These are phyloP conservation scores for Stentor roeselii DNA, from an alignment of 73 alveolate genomes.

Conservation along the genomic window DNA sequence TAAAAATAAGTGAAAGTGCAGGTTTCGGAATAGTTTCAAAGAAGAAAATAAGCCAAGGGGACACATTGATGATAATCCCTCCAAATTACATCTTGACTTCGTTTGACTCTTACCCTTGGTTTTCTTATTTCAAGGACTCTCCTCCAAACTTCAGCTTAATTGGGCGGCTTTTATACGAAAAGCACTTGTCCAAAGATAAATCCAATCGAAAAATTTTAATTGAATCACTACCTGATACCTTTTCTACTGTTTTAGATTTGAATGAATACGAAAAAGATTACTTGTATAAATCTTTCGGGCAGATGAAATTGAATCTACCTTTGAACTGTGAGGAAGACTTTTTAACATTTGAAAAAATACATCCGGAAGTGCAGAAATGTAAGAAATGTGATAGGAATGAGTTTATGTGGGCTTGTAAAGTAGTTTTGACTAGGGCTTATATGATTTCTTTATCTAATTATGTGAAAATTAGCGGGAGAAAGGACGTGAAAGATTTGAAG, in stretches of 20 bases:
- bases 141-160: not conserved
- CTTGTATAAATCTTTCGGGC: not conserved
- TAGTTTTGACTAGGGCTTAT: not conserved
- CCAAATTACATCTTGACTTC: not conserved
- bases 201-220: not conserved
- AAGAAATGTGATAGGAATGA: not conserved
- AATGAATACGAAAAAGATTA: not conserved
- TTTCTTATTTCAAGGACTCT: not conserved
- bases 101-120: not conserved
- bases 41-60: not conserved
- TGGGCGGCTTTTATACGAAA: not conserved
- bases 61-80: not conserved
- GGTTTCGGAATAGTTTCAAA: not conserved
- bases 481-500: not conserved
- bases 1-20: not conserved
- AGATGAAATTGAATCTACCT: not conserved
- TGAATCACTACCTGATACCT: not conserved
- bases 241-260: too few species aligned
- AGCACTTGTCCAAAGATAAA: not conserved
- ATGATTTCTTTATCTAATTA: not conserved
- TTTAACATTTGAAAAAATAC: too few species aligned
- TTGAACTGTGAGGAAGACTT: not conserved
- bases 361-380: not conserved
- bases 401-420: conserved; percentile 10
- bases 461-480: too few species aligned